Conservation (phyloP, 2,329 filamentous ascomycete genomes). For the Xylaria digitata region DNA sequence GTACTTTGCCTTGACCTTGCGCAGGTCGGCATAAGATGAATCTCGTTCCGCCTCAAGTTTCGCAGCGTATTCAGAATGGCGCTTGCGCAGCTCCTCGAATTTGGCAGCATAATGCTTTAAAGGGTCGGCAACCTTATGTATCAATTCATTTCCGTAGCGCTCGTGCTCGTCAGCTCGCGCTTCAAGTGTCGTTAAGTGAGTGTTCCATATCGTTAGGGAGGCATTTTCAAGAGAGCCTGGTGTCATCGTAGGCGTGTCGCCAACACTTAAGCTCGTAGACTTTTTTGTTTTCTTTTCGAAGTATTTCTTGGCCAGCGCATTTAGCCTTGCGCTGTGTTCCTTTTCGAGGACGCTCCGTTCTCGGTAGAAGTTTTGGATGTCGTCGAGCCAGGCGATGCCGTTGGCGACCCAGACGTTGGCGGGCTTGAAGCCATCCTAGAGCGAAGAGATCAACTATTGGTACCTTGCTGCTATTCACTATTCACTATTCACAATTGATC, state of each 20-base stretch:
- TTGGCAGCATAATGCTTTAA: slow-evolving; percentile 77
- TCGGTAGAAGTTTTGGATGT: slow-evolving; percentile 97
- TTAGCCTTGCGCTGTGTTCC: slow-evolving; percentile 92
- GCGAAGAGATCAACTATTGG: slow-evolving; percentile 22
- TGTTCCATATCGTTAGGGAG: slow-evolving; percentile 96
- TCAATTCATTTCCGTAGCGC: slow-evolving; percentile 79
- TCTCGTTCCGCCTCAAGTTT: slow-evolving; percentile 94
- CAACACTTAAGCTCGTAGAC: slow-evolving; percentile 87
- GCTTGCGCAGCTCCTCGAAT: slow-evolving; percentile 93
- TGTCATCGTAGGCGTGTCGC: slow-evolving; percentile 91
- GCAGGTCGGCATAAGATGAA: slow-evolving; percentile 81
- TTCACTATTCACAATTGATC: neutral
- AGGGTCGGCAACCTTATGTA: slow-evolving; percentile 86
- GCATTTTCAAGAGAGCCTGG: slow-evolving; percentile 96
- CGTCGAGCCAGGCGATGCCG: slow-evolving; percentile 94
- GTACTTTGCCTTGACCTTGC: slow-evolving; percentile 93
- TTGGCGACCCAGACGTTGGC: slow-evolving; percentile 91
- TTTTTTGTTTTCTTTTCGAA: slow-evolving; percentile 97
- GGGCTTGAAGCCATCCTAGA: slow-evolving; percentile 93
- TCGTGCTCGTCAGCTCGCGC: slow-evolving; percentile 90
- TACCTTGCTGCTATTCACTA: neutral
- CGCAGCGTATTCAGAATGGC: slow-evolving; percentile 86
- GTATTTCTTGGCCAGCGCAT: slow-evolving; percentile 91
- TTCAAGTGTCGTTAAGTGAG: slow-evolving; percentile 91
- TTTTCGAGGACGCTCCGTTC: slow-evolving; percentile 95